phyloP scores from a whole-genome alignment of 2,329 filamentous ascomycete species.

The Periglandula ipomoeae region DNA sequence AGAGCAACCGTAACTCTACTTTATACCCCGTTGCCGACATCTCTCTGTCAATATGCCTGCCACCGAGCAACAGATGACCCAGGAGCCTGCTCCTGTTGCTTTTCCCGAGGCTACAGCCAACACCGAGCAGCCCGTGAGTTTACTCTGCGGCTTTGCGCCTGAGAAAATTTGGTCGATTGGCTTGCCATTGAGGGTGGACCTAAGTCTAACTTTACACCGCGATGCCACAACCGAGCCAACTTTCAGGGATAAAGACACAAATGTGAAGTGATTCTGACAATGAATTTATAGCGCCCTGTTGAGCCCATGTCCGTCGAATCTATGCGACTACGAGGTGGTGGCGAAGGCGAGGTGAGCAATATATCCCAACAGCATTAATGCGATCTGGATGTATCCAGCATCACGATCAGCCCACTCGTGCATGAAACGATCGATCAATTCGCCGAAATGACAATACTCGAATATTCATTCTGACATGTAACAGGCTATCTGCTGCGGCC shows the following conservation, averaged over 20 bases:
- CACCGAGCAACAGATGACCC: constrained; percentile 20
- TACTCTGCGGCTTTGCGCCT: not conserved
- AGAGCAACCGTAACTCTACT: too few species aligned
- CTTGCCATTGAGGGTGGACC: too few species aligned
- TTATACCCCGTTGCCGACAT: too few species aligned
- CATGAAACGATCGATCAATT: too few species aligned
- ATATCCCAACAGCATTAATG: too few species aligned
- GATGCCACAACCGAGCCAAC: too few species aligned
- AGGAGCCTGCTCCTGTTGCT: constrained; percentile 22
- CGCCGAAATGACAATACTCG: too few species aligned
- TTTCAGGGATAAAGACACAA: too few species aligned
- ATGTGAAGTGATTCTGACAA: constrained; percentile 3
- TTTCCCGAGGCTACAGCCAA: constrained; percentile 17
- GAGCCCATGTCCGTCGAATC: constrained; percentile 26
- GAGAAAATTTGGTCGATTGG: too few species aligned
- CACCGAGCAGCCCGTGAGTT: constrained; percentile 26
- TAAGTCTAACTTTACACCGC: too few species aligned
- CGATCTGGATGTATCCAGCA: too few species aligned
- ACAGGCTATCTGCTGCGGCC: constrained; percentile 30
- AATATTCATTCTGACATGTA: not conserved
- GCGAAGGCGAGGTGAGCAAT: constrained; percentile 27
- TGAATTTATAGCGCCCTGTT: constrained; percentile 21
- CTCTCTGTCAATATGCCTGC: constrained; percentile 8
- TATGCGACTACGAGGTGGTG: constrained; percentile 24
- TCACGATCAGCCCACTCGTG: too few species aligned